Percentiles rank a stretch among this genome's conserved stretches.
Evolutionary conservation across 805 yeast genomes (phyloP).

Genomic region (Monosporozyma aquatica): DNA sequence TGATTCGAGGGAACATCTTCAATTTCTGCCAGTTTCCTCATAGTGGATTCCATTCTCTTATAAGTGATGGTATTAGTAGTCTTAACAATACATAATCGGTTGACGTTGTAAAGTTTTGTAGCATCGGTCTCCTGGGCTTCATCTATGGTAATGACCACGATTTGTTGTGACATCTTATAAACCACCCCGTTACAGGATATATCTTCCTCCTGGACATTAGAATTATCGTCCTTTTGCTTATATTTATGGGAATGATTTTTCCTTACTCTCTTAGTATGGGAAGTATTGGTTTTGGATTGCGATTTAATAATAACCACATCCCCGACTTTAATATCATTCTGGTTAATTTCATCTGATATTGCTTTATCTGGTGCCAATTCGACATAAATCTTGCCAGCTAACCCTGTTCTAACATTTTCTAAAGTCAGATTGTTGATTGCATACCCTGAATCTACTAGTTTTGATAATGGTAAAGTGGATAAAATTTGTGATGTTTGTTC

Average conservation of each 20-base stretch:
- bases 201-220: conserved; percentile 17
- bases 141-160: conserved; percentile 52
- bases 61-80: conserved; percentile 59
- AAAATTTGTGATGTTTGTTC: conserved; percentile 39
- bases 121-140: conserved; percentile 47
- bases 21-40: conserved; percentile 54
- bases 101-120: conserved; percentile 31
- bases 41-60: conserved; percentile 68
- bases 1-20: conserved; percentile 29
- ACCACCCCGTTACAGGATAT: conserved; percentile 55
- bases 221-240: conserved; percentile 12
- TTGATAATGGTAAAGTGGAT: conserved; percentile 46
- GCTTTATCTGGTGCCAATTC: conserved; percentile 53
- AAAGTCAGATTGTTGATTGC: conserved; percentile 62
- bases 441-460: conserved; percentile 59
- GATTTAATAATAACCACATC: conserved; percentile 61
- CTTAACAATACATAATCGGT: conserved; percentile 33
- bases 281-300: conserved; percentile 14
- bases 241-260: conserved; percentile 14
- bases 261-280: conserved; percentile 21
- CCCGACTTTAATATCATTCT: conserved; percentile 57
- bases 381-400: conserved; percentile 53
- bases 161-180: conserved; percentile 39
- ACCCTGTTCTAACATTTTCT: conserved; percentile 59
- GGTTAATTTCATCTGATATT: conserved; percentile 27